Base-by-base conservation (phyloP, 148 eudicot species). In the Fagopyrum homotropicum region DNA sequence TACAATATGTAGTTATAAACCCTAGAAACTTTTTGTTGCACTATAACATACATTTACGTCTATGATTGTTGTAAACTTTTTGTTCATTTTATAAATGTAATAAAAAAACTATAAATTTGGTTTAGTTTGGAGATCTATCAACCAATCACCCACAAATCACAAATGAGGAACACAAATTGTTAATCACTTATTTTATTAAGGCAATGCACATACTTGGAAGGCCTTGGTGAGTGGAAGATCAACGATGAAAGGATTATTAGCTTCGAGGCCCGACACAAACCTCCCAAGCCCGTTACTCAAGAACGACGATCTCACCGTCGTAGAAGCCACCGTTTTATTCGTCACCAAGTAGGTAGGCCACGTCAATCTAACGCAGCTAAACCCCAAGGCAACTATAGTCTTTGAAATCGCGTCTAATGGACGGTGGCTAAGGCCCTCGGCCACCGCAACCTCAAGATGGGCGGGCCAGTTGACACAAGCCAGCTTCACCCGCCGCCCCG, bases 301-400 rank as follows among this genome's bases (percentile, higher is more conserved):
- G 75, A 95, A 88, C 12, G 96, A 88, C 52, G 89, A 78, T 45
- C 84, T 80, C 7, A 95, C 96, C 29, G 81, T 90, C 9, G 82
- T 68, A 6, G 83, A 75, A 22, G 84, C 92, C 72, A 92, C 79
- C 0, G 87, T 43, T 0, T 82, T 84, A 79, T 95, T 85, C 7
- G 97, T 90, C 16, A 78, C 89, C 80, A 92, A 76, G 57, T 75
- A 83, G 29, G 92, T 83, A 16, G 98, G 93, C 96, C 96, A 95
- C 45, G 99, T 92, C 4, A 95, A 82, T 80, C 99, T 88, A 48
- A 90, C 96, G 69, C 99, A 95, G 75, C 92, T 95, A 74, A 95
- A 95, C 26, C 99, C 97, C 92, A 84, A 75, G 6, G 82, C 66
- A 2, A 44, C 29, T 9, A 92, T 92, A 48, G 51, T 70, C 69